These are phyloP conservation scores for sorghum (Sorghum bicolor) DNA, from an alignment of 176 grass and related monocot species.

Conservation along the genomic window DNA sequence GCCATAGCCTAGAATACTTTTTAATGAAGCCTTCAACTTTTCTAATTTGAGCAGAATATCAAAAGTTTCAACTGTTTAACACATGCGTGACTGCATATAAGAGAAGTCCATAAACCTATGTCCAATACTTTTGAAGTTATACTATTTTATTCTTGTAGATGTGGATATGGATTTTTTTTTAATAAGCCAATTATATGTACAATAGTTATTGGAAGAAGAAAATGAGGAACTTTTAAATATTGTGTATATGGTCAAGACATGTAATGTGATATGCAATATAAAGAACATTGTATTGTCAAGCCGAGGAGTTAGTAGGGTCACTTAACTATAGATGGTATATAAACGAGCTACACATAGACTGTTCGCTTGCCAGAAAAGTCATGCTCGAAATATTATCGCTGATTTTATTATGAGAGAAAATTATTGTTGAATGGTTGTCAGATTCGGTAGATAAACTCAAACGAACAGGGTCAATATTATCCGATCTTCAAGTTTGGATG, in stretches of 20 bases:
- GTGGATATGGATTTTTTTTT: neutral
- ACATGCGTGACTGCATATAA: neutral
- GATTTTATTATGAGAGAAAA: too few relatives aligned
- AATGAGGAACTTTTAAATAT: neutral
- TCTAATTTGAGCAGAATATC: neutral
- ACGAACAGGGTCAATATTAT: too few relatives aligned
- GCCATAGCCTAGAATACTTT: neutral
- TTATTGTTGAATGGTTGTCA: too few relatives aligned
- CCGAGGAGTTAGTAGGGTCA: too few relatives aligned
- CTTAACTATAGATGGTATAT: neutral
- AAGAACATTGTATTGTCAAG: too few relatives aligned
- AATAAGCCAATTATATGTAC: neutral
- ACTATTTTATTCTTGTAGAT: neutral
- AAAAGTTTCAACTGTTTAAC: neutral
- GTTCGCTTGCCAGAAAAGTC: too few relatives aligned
- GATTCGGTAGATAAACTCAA: too few relatives aligned
- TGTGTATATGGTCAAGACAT: neutral
- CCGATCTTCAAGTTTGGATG: too few relatives aligned
- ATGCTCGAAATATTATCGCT: too few relatives aligned
- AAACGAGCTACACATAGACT: neutral
- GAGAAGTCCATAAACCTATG: neutral
- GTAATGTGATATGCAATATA: neutral
- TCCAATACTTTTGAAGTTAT: neutral
- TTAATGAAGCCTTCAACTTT: neutral
- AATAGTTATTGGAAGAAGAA: neutral